These are phyloP conservation scores for Trichothecium sympodiale DNA, from an alignment of 2,329 filamentous ascomycete genomes.

Conservation along the genomic window DNA sequence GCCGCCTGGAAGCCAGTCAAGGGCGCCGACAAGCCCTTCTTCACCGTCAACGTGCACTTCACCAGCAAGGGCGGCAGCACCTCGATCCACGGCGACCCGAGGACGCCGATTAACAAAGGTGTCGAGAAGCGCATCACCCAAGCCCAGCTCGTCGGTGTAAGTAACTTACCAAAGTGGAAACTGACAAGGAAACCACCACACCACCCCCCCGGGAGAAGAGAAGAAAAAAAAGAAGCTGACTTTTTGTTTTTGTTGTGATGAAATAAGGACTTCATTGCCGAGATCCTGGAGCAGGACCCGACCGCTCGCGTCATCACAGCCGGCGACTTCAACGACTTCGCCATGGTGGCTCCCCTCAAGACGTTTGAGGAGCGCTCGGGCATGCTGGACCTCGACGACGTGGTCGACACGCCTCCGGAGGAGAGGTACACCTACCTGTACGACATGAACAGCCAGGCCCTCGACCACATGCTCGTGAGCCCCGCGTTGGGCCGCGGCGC, in stretches of 20 bases:
- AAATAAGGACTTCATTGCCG: constrained; percentile 37
- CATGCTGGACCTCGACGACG: constrained; percentile 51
- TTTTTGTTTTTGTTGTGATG: neutral
- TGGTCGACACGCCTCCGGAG: constrained; percentile 32
- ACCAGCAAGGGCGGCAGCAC: constrained; percentile 55
- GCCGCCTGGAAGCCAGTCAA: constrained; percentile 53
- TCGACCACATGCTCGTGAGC: constrained; percentile 62
- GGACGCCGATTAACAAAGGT: constrained; percentile 56
- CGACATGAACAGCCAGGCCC: constrained; percentile 57
- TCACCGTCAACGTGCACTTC: constrained; percentile 63
- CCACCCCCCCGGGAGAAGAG: too few species aligned
- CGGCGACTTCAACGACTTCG: constrained; percentile 66
- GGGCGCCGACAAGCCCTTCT: constrained; percentile 41
- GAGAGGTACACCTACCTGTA: constrained; percentile 65
- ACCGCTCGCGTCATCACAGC: constrained; percentile 47
- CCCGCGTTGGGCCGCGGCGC: constrained; percentile 31
- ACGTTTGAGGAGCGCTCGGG: constrained; percentile 41
- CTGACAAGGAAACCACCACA: too few species aligned
- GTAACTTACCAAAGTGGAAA: constrained; percentile 11
- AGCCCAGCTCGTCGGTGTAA: constrained; percentile 44
- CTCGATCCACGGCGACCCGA: constrained; percentile 51
- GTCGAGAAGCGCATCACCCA: constrained; percentile 46
- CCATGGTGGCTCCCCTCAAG: constrained; percentile 47
- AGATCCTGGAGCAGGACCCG: constrained; percentile 45
- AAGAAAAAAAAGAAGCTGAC: neutral